Percentiles rank a stretch among this genome's conserved stretches.
Conservation (phyloP, 106 monocot species). For the Gastrodia elata region DNA sequence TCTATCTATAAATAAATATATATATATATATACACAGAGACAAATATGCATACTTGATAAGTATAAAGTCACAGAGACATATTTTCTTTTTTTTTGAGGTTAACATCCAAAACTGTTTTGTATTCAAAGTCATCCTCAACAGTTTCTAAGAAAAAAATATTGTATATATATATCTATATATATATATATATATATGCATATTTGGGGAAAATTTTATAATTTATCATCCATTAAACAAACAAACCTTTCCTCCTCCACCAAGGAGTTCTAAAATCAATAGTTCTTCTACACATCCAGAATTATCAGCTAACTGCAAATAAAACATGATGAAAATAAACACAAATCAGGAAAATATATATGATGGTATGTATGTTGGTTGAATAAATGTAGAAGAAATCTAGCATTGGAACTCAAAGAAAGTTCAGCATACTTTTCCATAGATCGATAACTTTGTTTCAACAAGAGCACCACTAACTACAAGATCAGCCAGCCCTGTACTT, state of each 20-base stretch:
- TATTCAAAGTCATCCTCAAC: too few relatives aligned
- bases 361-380: neutral
- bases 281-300: conserved; percentile 24
- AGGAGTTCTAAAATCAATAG: conserved; percentile 59
- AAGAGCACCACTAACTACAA: conserved; percentile 71
- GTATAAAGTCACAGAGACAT: too few relatives aligned
- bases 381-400: neutral
- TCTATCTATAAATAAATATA: neutral
- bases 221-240: neutral
- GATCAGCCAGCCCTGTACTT: conserved; percentile 40
- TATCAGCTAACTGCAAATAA: conserved; percentile 45
- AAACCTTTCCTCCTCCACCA: conserved; percentile 86
- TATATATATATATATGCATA: neutral
- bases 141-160: neutral
- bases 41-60: too few relatives aligned
- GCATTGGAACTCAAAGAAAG: neutral
- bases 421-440: conserved; percentile 60
- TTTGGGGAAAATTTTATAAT: neutral
- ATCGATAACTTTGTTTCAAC: conserved; percentile 74
- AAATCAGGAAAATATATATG: conserved; percentile 1
- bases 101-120: too few relatives aligned
- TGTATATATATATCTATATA: neutral
- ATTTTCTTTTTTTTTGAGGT: too few relatives aligned
- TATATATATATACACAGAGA: neutral
- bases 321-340: neutral